phyloP scores from a whole-genome alignment of 495 filamentous ascomycete genomes.

The Aspergillus sclerotioniger region DNA sequence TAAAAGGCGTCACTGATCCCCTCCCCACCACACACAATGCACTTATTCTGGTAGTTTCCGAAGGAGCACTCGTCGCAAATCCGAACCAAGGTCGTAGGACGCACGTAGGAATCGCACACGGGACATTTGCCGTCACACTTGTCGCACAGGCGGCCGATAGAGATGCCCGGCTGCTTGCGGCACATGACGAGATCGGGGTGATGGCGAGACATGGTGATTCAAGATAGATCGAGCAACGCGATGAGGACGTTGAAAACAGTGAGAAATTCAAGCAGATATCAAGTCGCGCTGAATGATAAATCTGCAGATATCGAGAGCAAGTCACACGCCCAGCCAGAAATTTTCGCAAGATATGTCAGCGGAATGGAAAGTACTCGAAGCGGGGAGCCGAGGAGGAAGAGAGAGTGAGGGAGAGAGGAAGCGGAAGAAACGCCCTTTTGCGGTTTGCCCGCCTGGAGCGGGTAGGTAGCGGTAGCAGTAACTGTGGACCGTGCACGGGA shows the following conservation, averaged over 20 bases:
- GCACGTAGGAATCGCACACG: conserved; percentile 98
- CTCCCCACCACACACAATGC: conserved; percentile 97
- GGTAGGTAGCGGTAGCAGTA: conserved; percentile 6
- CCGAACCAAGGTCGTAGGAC: conserved; percentile 91
- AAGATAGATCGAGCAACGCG: conserved; percentile 6
- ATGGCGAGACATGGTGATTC: conserved; percentile 32
- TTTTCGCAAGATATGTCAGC: too few species aligned
- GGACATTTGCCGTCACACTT: conserved; percentile 99
- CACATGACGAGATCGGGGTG: conserved; percentile 94
- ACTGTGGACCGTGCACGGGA: neutral
- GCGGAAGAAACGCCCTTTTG: conserved; percentile 2
- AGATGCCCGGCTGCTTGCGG: conserved; percentile 97
- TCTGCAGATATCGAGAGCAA: too few species aligned
- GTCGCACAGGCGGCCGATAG: conserved; percentile 98
- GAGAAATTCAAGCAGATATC: too few species aligned
- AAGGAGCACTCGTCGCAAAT: conserved; percentile 99
- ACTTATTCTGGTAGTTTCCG: conserved; percentile 99
- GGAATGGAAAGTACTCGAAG: too few species aligned
- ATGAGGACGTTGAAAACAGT: neutral
- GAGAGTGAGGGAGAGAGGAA: neutral
- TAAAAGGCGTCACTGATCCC: conserved; percentile 99
- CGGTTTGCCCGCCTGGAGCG: neutral
- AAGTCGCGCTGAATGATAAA: too few species aligned
- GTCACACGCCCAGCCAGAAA: too few species aligned
- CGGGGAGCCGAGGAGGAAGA: neutral